Percentiles rank a stretch among this genome's conserved stretches.
These are phyloP conservation scores for Debaryomyces prosopidis DNA, from an alignment of 805 yeast genomes.

Conservation along the genomic window DNA sequence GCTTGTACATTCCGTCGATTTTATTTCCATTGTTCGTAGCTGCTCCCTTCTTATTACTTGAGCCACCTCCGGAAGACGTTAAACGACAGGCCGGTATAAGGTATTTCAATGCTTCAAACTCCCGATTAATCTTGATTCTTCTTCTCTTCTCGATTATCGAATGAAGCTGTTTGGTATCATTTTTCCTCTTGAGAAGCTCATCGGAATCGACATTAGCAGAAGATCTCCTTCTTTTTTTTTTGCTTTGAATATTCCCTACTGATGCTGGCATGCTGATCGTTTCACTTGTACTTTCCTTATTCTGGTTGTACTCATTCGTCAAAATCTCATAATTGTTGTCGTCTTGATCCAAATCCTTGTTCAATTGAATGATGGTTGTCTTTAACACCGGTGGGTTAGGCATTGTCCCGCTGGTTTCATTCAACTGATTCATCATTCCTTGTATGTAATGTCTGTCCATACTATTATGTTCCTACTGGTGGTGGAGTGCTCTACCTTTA, in stretches of 20 bases:
- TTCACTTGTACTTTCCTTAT: background rate
- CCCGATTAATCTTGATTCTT: slow-evolving; percentile 75
- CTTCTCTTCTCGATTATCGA: slow-evolving; percentile 80
- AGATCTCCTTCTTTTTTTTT: slow-evolving; percentile 42
- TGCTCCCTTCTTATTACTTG: slow-evolving; percentile 5
- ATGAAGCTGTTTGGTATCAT: slow-evolving; percentile 53
- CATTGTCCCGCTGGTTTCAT: slow-evolving; percentile 9
- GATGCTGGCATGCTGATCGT: slow-evolving; percentile 6
- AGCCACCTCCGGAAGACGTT: slow-evolving; percentile 17
- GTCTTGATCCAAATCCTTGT: slow-evolving; percentile 43
- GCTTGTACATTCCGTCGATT: slow-evolving; percentile 72
- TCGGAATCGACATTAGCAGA: slow-evolving; percentile 38
- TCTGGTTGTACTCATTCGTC: slow-evolving; percentile 34
- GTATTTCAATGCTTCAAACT: slow-evolving; percentile 76
- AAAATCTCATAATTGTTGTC: slow-evolving; percentile 44
- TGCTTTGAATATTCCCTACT: slow-evolving; percentile 2
- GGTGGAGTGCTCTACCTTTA: too few species aligned
- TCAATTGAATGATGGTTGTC: slow-evolving; percentile 45
- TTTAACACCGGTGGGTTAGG: slow-evolving; percentile 45
- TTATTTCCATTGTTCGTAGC: slow-evolving; percentile 30
- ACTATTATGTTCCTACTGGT: too few species aligned
- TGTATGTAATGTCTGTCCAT: too few species aligned
- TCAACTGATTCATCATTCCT: background rate
- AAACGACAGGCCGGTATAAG: slow-evolving; percentile 77
- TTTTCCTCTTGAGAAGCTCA: slow-evolving; percentile 41